Base-by-base conservation (phyloP, 768 basidiomycete species). In the Russula abietina region DNA sequence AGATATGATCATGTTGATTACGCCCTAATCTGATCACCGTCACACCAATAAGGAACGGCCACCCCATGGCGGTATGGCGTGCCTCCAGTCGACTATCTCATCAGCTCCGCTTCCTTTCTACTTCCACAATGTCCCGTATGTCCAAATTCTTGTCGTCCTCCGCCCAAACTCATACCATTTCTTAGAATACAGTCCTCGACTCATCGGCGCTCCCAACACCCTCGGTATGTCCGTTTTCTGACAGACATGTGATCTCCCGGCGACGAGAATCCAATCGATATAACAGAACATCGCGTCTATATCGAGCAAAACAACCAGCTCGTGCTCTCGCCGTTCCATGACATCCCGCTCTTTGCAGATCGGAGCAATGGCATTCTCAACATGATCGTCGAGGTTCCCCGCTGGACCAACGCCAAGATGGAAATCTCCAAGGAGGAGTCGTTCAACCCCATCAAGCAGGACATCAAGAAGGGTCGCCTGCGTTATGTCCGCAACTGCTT, bases 371-470 rank as follows among this genome's bases (percentile, higher is more conserved):
- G 91, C 72, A 88, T 98, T 80, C 83, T 97, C 79, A 98, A 98
- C 88, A 98, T 98, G 93, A 80, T 97, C 75, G 94, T 97, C 77
- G 93, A 97, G 79, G 85, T 96, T 61, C 97, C 97, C 54, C 90
- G 97, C 71, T 99, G 97, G 97, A 97, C 95, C 75, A 98, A 99
- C 81, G 97, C 97, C 58, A 98, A 99, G 83, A 91, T 98, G 89
- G 97, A 99, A 79, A 97, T 97, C 75, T 96, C 83, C 77, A 99
- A 97, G 78, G 94, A 97, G 71, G 96, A 98, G 76, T 59, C 84
- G n/a, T 93, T 98, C 86, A 99, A 99, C 79, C 97, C 97, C 71
- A 98, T 99, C 88, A 96, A 97, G 76, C 97, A 99, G 80, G 96
- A 98, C 75, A 88, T 91, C 76, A 98, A 97, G 80, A 93, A 92